Base-by-base conservation (phyloP, 352 stramenopile species). In the Globisporangium splendens region DNA sequence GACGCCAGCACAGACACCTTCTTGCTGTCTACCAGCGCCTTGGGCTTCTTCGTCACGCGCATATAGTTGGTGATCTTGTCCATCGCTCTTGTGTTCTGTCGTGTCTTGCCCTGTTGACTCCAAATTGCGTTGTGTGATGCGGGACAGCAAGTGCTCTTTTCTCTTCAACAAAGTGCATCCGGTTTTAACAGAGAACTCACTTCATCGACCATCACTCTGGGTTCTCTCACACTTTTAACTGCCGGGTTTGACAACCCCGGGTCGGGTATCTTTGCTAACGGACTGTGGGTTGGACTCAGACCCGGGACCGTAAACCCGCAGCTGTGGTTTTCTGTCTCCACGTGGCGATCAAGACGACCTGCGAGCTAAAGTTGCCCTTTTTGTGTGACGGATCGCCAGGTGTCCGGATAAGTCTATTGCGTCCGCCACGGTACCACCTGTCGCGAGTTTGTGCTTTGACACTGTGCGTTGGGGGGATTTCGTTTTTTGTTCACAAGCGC, bases 41-140 rank as follows among this genome's bases (percentile, higher is more conserved):
- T 77, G 61, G 57, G 68, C 63, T 71, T 68, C 71, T 88, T 88
- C n/a, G 77, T 84, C 38, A 79, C 71, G 61, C 77, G 79, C 79
- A 89, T 86, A 44, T 72, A 88, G 62, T 52, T 79, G 39, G 75
- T 86, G 63, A 89, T 87, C 69, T 85, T 87, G 28, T 72, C 62
- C 79, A 87, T 89, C 33, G 49, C 61, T 41, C n/a, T n/a, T n/a
- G n/a, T n/a, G n/a, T n/a, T n/a, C n/a, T n/a, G n/a, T n/a, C 8
- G 41, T 56, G n/a, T 35, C 65, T 55, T 35, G 11, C 38, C 39
- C 1, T 18, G 17, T 44, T 35, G 28, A 8, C 39, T 44, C n/a
- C 13, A 44, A 43, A 43, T 43, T 3, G 10, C 14, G 31, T 10
- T n/a, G 39, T 44, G 39, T 3, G 28, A 35, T 35, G 28, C 28